Evolutionary conservation across 805 yeast species (phyloP).

Genomic region (Tetrapisispora arboricola): DNA sequence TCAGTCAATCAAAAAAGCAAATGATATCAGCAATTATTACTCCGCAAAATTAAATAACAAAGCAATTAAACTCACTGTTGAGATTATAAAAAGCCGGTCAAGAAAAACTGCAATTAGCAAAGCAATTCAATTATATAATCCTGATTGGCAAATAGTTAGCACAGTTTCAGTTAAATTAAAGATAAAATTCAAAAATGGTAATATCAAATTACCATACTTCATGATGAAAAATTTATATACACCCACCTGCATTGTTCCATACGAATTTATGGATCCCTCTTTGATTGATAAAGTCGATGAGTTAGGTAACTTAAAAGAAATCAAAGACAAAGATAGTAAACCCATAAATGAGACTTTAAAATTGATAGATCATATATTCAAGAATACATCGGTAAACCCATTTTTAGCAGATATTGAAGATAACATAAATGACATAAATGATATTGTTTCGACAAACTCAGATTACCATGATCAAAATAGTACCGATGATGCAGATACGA

Average conservation of each 20-base stretch:
- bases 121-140: constrained; percentile 21
- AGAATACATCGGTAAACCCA: constrained; percentile 19
- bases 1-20: constrained; percentile 18
- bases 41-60: constrained; percentile 12
- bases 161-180: constrained; percentile 28
- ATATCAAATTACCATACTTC: constrained; percentile 27
- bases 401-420: constrained; percentile 6
- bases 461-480: constrained; percentile 6
- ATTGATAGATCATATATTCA: constrained; percentile 8
- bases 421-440: background rate
- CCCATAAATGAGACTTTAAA: constrained; percentile 6
- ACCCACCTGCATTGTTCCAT: constrained; percentile 25
- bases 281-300: constrained; percentile 13
- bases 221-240: constrained; percentile 23
- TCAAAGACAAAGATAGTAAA: background rate
- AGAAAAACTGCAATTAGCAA: constrained; percentile 16
- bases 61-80: constrained; percentile 24
- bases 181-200: constrained; percentile 28
- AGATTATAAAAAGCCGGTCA: constrained; percentile 22
- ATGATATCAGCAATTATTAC: constrained; percentile 20
- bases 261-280: constrained; percentile 26
- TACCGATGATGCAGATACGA: constrained; percentile 14
- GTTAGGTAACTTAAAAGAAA: background rate
- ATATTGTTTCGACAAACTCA: background rate
- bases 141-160: constrained; percentile 24